Evolutionary conservation across 495 filamentous ascomycete species (phyloP).

Genomic region (Letharia lupina): DNA sequence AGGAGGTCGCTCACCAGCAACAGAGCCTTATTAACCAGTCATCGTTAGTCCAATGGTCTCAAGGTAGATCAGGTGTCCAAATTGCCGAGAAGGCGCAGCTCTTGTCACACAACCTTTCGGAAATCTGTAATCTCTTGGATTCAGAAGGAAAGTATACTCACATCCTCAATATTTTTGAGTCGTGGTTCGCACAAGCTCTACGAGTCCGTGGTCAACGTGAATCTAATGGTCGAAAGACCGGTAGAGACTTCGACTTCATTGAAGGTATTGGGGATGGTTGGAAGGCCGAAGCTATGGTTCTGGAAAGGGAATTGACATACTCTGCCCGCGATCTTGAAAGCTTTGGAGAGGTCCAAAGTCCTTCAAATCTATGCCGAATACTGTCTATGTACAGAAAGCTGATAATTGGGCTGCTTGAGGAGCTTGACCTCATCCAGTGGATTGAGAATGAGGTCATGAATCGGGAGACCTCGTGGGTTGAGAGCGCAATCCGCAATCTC

Average conservation of each 20-base stretch:
- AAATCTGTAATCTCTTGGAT: conserved; percentile 33
- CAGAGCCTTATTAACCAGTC: conserved; percentile 37
- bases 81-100: conserved; percentile 38
- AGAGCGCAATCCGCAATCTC: conserved; percentile 31
- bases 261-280: conserved; percentile 38
- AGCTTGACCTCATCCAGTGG: conserved; percentile 35
- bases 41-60: conserved; percentile 36
- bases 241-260: conserved; percentile 30
- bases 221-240: neutral
- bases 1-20: conserved; percentile 33
- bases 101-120: conserved; percentile 38
- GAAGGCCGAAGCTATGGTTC: conserved; percentile 35
- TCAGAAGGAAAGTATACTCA: conserved; percentile 31
- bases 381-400: conserved; percentile 30
- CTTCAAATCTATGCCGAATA: conserved; percentile 34
- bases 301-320: conserved; percentile 36
- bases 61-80: conserved; percentile 29
- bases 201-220: conserved; percentile 30
- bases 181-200: conserved; percentile 38
- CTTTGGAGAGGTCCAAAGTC: conserved; percentile 23
- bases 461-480: conserved; percentile 34
- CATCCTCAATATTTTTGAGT: conserved; percentile 34
- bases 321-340: conserved; percentile 29
- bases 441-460: conserved; percentile 37
- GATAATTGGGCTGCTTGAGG: conserved; percentile 36